These are phyloP conservation scores for Glarea lozoyensis DNA, from an alignment of 495 filamentous ascomycete genomes.

Conservation along the genomic window DNA sequence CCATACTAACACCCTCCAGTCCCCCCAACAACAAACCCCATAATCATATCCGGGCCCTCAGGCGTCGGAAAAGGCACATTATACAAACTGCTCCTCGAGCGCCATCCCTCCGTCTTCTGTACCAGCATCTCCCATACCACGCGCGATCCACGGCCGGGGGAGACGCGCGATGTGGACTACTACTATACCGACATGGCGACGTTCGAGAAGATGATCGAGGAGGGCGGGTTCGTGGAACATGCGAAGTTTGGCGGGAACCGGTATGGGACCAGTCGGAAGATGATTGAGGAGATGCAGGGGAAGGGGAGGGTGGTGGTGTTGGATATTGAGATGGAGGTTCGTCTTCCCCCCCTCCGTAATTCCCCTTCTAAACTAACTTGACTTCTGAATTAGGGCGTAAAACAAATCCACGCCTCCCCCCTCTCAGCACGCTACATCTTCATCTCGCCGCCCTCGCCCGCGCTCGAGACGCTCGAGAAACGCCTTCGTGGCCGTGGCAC, in stretches of 20 bases:
- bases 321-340: slow-evolving; percentile 90
- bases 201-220: slow-evolving; percentile 58
- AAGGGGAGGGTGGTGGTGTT: slow-evolving; percentile 60
- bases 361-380: not conserved
- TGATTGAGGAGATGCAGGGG: slow-evolving; percentile 63
- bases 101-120: slow-evolving; percentile 65
- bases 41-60: slow-evolving; percentile 80
- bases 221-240: slow-evolving; percentile 79
- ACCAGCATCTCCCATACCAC: slow-evolving; percentile 87
- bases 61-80: slow-evolving; percentile 88
- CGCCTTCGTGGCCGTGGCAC: slow-evolving; percentile 76
- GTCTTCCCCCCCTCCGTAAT: not conserved
- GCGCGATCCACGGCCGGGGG: slow-evolving; percentile 64
- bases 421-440: slow-evolving; percentile 79
- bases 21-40: slow-evolving; percentile 33
- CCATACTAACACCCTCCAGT: slow-evolving; percentile 1
- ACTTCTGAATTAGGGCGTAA: slow-evolving; percentile 58
- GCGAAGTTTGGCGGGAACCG: slow-evolving; percentile 80
- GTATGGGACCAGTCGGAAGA: slow-evolving; percentile 76
- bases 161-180: slow-evolving; percentile 72
- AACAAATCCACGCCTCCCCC: slow-evolving; percentile 76
- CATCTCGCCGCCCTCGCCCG: slow-evolving; percentile 60
- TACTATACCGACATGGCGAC: slow-evolving; percentile 62
- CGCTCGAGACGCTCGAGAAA: slow-evolving; percentile 59
- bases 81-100: slow-evolving; percentile 56